phyloP scores from a whole-genome alignment of 345 rosid species.

The Schrenkiella parvula region DNA sequence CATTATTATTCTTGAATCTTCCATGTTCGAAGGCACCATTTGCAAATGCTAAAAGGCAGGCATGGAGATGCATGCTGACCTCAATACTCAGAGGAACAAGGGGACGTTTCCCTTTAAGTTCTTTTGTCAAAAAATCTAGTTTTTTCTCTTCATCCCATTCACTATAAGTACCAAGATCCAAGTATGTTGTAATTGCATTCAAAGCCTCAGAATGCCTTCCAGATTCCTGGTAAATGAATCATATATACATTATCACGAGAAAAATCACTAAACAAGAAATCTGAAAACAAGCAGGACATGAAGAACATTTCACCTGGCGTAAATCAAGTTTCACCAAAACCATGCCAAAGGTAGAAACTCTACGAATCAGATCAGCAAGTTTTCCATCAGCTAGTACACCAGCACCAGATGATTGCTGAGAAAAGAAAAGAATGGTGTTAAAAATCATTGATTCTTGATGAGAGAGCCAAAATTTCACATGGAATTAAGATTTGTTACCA shows the following conservation, averaged over 20 bases:
- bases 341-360: constrained; percentile 89
- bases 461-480: background rate
- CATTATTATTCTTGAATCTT: background rate
- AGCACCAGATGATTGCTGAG: constrained; percentile 85
- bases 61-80: constrained; percentile 36
- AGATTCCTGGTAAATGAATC: constrained; percentile 61
- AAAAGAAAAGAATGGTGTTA: background rate
- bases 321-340: constrained; percentile 92
- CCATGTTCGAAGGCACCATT: background rate
- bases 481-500: constrained; percentile 42
- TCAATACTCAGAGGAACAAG: constrained; percentile 76
- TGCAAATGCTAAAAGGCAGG: background rate
- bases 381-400: constrained; percentile 89
- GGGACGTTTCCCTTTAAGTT: constrained; percentile 92
- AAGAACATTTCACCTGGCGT: constrained; percentile 67
- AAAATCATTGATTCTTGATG: background rate
- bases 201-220: constrained; percentile 81
- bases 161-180: constrained; percentile 92
- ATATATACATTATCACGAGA: background rate
- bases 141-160: constrained; percentile 98
- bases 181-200: constrained; percentile 74
- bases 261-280: background rate
- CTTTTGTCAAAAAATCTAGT: constrained; percentile 73
- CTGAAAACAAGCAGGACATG: background rate
- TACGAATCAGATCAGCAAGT: constrained; percentile 87